phyloP scores from a whole-genome alignment of 176 grass and related monocot genomes.

The Otatea glauca region DNA sequence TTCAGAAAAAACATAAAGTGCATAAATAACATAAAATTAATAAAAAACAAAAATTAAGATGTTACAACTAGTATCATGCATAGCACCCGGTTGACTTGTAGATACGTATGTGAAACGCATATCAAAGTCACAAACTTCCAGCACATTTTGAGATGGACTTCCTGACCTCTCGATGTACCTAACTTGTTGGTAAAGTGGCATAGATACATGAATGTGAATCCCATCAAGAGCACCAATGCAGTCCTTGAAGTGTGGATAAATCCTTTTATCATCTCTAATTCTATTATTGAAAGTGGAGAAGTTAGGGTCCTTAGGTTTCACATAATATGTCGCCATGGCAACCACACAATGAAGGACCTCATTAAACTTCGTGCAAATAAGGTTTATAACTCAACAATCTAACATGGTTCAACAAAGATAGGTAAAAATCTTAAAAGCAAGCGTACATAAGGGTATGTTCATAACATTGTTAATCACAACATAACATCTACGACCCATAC shows the following conservation, averaged over 20 bases:
- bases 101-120: neutral
- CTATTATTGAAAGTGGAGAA: neutral
- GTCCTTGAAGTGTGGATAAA: neutral
- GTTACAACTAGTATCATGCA: neutral
- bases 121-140: neutral
- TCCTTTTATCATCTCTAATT: neutral
- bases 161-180: neutral
- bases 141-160: neutral
- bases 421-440: too few relatives aligned
- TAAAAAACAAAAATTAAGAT: too few relatives aligned
- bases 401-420: too few relatives aligned
- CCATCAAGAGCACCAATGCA: neutral
- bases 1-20: too few relatives aligned
- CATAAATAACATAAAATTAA: too few relatives aligned
- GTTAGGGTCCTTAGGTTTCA: neutral
- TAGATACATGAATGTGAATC: neutral
- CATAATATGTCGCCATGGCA: neutral
- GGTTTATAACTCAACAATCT: too few relatives aligned
- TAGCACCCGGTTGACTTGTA: neutral
- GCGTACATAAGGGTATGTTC: too few relatives aligned
- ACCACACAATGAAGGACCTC: too few relatives aligned
- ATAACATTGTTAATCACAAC: too few relatives aligned
- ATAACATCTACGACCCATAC: too few relatives aligned
- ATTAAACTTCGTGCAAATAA: neutral
- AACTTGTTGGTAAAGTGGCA: neutral